These are phyloP conservation scores for Phytophthora tubulina DNA, from an alignment of 352 stramenopile genomes.

Conservation along the genomic window DNA sequence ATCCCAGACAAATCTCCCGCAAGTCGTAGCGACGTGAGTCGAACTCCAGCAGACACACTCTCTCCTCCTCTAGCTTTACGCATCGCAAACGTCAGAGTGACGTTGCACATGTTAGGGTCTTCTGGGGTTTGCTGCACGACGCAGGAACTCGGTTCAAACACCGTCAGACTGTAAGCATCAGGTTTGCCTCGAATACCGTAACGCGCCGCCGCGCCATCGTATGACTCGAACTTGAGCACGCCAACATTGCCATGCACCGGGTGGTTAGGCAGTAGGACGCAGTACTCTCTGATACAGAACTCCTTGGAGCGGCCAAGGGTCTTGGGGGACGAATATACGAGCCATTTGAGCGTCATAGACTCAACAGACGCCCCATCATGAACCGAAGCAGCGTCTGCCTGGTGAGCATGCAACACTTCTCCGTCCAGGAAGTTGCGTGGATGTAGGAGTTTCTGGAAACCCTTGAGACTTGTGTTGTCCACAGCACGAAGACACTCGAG, in stretches of 20 bases:
- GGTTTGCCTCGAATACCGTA: slow-evolving; percentile 79
- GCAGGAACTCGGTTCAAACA: slow-evolving; percentile 80
- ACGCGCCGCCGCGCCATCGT: slow-evolving; percentile 77
- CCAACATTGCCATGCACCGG: slow-evolving; percentile 69
- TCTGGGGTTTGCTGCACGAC: slow-evolving; percentile 80
- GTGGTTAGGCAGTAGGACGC: slow-evolving; percentile 64
- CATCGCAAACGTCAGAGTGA: slow-evolving; percentile 84
- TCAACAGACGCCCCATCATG: slow-evolving; percentile 45
- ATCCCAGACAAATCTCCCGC: slow-evolving; percentile 67
- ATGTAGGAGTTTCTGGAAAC: slow-evolving; percentile 83
- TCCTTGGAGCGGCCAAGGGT: slow-evolving; percentile 84
- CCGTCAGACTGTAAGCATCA: slow-evolving; percentile 81
- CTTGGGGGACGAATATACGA: slow-evolving; percentile 81
- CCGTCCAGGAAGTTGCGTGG: slow-evolving; percentile 79
- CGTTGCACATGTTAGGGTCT: slow-evolving; percentile 61
- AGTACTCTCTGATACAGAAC: slow-evolving; percentile 87
- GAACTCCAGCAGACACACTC: slow-evolving; percentile 76
- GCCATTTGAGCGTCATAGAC: slow-evolving; percentile 87
- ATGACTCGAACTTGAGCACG: slow-evolving; percentile 83
- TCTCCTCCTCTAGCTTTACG: slow-evolving; percentile 76
- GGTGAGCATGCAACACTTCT: slow-evolving; percentile 80
- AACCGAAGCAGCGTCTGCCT: slow-evolving; percentile 20
- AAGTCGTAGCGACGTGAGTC: slow-evolving; percentile 69
- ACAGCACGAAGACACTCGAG: slow-evolving; percentile 80
- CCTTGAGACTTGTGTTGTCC: slow-evolving; percentile 64